Percentiles rank a stretch among this genome's conserved stretches.
phyloP scores from a whole-genome alignment of 139 green algal genomes.

The Pseudopediastrum boryanum region DNA sequence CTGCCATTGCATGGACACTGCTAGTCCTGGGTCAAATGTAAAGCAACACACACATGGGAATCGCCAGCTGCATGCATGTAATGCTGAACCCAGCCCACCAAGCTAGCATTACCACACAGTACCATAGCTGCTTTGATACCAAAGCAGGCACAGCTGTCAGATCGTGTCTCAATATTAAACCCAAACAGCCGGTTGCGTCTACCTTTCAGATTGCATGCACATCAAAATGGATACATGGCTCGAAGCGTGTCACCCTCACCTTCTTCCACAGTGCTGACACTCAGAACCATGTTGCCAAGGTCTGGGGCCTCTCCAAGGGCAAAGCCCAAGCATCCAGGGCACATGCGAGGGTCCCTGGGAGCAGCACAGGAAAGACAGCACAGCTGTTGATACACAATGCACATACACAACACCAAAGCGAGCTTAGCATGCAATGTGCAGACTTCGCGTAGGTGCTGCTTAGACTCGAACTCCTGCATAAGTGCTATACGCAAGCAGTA shows the following conservation, averaged over 20 bases:
- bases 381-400: background rate
- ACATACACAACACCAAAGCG: background rate
- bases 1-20: background rate
- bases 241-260: slow-evolving; percentile 15
- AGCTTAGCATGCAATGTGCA: background rate
- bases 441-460: background rate
- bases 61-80: background rate
- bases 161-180: no score
- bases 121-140: no score
- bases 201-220: no score
- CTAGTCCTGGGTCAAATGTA: background rate
- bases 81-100: background rate
- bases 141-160: no score
- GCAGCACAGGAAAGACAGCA: background rate
- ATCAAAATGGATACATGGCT: background rate
- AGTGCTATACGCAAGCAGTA: background rate
- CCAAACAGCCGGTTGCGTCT: no score
- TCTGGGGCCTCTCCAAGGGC: slow-evolving; percentile 52
- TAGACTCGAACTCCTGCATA: background rate
- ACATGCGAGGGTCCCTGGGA: slow-evolving; percentile 49
- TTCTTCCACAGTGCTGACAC: slow-evolving; percentile 43
- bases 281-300: slow-evolving; percentile 48
- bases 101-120: no score
- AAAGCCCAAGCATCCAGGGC: slow-evolving; percentile 51
- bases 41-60: background rate